Evolutionary conservation across 2,329 filamentous ascomycete genomes (phyloP).

Genomic region (Paracamarosporium sp.): DNA sequence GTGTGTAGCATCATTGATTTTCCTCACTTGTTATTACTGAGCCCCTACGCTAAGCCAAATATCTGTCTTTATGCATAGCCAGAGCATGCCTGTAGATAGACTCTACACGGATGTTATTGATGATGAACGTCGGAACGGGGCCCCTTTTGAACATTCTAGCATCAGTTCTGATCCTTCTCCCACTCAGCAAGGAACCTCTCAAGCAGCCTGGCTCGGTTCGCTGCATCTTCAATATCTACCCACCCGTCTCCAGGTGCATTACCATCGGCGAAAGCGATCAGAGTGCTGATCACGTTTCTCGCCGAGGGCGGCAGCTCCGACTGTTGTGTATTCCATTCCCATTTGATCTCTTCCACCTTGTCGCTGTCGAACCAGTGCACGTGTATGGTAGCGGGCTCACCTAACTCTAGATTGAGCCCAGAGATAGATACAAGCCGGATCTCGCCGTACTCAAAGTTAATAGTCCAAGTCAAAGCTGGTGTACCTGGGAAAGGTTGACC

Average conservation of each 20-base stretch:
- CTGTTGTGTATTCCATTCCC: slow-evolving; percentile 50
- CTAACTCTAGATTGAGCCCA: slow-evolving; percentile 29
- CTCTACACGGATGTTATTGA: too few relatives aligned
- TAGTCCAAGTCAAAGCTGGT: slow-evolving; percentile 56
- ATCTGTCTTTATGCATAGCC: too few relatives aligned
- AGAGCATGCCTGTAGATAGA: too few relatives aligned
- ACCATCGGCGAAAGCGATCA: slow-evolving; percentile 32
- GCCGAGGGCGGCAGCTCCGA: slow-evolving; percentile 27
- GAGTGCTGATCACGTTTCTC: slow-evolving; percentile 23
- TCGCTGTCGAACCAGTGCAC: slow-evolving; percentile 59
- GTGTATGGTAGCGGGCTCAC: slow-evolving; percentile 52
- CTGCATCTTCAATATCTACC: slow-evolving; percentile 35
- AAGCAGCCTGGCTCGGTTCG: slow-evolving; percentile 23
- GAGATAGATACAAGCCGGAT: slow-evolving; percentile 37
- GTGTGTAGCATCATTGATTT: too few relatives aligned
- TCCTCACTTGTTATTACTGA: too few relatives aligned
- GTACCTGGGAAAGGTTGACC: slow-evolving; percentile 59
- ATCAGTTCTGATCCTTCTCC: slow-evolving; percentile 9
- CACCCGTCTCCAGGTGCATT: slow-evolving; percentile 28
- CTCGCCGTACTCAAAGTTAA: slow-evolving; percentile 54
- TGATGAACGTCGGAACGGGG: too few relatives aligned
- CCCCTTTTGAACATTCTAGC: too few relatives aligned
- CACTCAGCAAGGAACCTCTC: slow-evolving; percentile 17
- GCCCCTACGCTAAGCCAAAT: too few relatives aligned
- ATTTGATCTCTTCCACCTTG: slow-evolving; percentile 53